A percentile compares a stretch with the other conserved stretches of the same genome.
Conservation (phyloP, 495 filamentous ascomycete genomes). For the Hyaloscypha variabilis region DNA sequence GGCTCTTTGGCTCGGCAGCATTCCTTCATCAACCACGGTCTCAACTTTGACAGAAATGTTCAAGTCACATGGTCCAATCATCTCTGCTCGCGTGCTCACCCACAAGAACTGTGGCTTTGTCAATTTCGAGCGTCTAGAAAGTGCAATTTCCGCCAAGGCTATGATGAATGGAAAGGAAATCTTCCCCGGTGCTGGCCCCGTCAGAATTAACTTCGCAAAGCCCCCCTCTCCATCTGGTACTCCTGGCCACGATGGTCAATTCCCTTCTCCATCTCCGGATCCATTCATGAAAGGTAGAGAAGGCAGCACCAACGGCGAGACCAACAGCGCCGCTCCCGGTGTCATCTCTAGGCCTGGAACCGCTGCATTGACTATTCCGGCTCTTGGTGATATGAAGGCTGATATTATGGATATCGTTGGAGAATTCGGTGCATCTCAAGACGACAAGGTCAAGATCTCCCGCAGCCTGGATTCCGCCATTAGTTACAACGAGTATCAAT, state of each 20-base stretch:
- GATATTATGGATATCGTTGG: constrained; percentile 87
- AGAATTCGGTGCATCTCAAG: constrained; percentile 86
- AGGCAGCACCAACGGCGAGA: constrained; percentile 41
- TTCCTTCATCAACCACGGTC: constrained; percentile 94
- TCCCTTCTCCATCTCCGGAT: constrained; percentile 95
- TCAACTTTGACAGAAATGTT: constrained; percentile 94
- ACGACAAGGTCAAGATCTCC: constrained; percentile 73
- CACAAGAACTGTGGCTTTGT: constrained; percentile 99
- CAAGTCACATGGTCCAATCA: constrained; percentile 83
- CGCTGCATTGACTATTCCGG: constrained; percentile 62
- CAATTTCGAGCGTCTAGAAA: constrained; percentile 90
- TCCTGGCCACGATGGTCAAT: constrained; percentile 77
- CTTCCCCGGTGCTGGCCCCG: constrained; percentile 93
- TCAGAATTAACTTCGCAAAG: constrained; percentile 96
- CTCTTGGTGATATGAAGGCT: constrained; percentile 71
- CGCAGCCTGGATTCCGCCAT: constrained; percentile 76
- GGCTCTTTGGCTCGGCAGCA: constrained; percentile 95
- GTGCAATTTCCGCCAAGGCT: constrained; percentile 84
- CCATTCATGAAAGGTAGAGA: constrained; percentile 64
- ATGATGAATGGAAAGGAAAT: constrained; percentile 95
- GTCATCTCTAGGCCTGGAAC: constrained; percentile 47
- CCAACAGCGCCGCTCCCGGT: constrained; percentile 41
- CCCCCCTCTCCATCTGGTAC: constrained; percentile 86
- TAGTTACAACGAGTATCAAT: constrained; percentile 66
- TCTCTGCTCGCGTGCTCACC: constrained; percentile 89